phyloP scores from a whole-genome alignment of 306 rosid genomes.

The Quercus aquifolioides region DNA sequence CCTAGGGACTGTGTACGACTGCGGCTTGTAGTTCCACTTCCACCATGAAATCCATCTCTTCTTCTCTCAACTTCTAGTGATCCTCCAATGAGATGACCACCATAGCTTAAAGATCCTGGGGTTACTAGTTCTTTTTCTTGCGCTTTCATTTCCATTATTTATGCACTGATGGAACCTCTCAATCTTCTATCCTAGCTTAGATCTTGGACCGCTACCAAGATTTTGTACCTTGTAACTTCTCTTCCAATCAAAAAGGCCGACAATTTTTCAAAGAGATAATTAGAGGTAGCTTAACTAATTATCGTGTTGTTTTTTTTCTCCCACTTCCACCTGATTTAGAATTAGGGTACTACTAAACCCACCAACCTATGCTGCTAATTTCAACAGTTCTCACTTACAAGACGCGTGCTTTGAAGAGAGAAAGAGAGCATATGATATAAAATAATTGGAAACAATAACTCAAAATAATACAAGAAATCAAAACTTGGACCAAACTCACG shows the following conservation, averaged over 20 bases:
- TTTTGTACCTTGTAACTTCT: neutral
- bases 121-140: neutral
- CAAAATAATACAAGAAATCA: neutral
- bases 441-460: neutral
- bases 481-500: conserved; percentile 20
- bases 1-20: neutral
- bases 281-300: neutral
- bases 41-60: neutral
- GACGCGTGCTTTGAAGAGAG: neutral
- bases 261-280: neutral
- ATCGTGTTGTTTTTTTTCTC: neutral
- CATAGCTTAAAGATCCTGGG: neutral
- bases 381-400: neutral
- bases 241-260: neutral
- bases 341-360: conserved; percentile 1
- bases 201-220: neutral
- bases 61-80: neutral
- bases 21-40: neutral
- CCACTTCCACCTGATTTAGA: neutral
- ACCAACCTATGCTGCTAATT: conserved; percentile 7
- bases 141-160: neutral
- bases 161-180: neutral
- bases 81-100: neutral
- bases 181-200: neutral
- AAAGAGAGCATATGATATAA: neutral